Evolutionary conservation across 768 basidiomycete genomes (phyloP), one percentile per base, ranked within the genome.

Genomic region (Trametes punicea): DNA sequence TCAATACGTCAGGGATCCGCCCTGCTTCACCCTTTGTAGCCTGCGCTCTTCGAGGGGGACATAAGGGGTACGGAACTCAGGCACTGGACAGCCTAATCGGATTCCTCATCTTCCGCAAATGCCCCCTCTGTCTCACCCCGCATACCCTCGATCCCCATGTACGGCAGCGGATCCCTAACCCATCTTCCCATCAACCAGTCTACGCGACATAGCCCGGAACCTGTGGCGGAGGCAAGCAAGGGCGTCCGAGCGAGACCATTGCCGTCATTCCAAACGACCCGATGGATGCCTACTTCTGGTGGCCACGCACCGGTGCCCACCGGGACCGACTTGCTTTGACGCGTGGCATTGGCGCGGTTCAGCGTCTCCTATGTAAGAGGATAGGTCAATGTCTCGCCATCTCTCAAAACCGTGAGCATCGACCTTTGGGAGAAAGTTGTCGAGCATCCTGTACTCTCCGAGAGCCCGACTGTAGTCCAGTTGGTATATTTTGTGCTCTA

Each of bases 391-490:
- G 18, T 36, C 60, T n/a, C 18, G 13, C 3, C 23, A 13, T 21
- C 16, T n/a, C 1, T 25, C 11, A 20, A 20, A 16, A 5, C 20
- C 3, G 16, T 10, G 4, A 26, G 10, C 6, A 23, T 29, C 26
- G 60, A 85, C 93, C 71, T 85, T 81, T 2, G 94, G 91, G 6
- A 88, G 69, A 62, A 96, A 85, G 21, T 82, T 81, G 55, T 98
- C 96, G n/a, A 94, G 71, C 85, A 98, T 92, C 21, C 95, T 78
- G 67, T 81, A 93, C 56, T 90, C 83, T 20, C 82, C 81, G 0
- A 81, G 81, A 6, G 77, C 81, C 36, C 87, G 83, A 62, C 84
- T 93, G 64, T 90, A 93, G 70, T 98, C 96, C 49, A 98, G 77
- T 65, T 90, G 89, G 64, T 83, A 97, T 16, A 96, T 77, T 69